Evolutionary conservation across 371 early-diverging fungal species (phyloP).

Genomic region (Syncephalastrum monosporum): DNA sequence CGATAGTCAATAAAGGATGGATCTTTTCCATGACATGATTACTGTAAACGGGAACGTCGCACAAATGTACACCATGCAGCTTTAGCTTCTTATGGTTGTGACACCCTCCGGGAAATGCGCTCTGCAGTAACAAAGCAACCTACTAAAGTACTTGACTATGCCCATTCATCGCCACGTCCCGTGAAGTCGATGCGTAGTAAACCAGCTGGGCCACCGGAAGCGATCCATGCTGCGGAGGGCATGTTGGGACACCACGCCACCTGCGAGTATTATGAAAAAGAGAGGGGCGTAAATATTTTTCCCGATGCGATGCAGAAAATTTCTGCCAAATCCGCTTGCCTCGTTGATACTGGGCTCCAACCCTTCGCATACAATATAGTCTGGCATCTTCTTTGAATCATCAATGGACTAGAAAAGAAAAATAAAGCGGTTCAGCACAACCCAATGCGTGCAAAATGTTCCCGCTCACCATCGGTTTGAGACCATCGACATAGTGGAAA

Average conservation of each 20-base stretch:
- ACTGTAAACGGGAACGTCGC: too few species aligned
- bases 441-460: neutral
- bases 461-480: conserved; percentile 13
- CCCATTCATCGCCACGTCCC: conserved; percentile 17
- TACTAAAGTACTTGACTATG: neutral
- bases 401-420: neutral
- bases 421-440: neutral
- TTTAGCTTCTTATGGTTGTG: too few species aligned
- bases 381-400: neutral
- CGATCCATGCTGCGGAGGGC: conserved; percentile 11
- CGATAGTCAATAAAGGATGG: too few species aligned
- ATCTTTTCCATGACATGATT: too few species aligned
- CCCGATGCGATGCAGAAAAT: too few species aligned
- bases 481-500: conserved; percentile 18
- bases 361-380: neutral
- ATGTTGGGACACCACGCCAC: conserved; percentile 18
- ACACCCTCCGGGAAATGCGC: too few species aligned
- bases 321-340: neutral
- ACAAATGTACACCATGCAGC: too few species aligned
- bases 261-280: conserved; percentile 2
- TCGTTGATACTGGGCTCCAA: conserved; percentile 2
- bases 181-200: conserved; percentile 23
- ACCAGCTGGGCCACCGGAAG: conserved; percentile 17
- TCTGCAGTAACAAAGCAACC: too few species aligned
- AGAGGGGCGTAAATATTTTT: neutral